Evolutionary conservation across 2,329 filamentous ascomycete species (phyloP).

Genomic region (Botrytis galanthina): DNA sequence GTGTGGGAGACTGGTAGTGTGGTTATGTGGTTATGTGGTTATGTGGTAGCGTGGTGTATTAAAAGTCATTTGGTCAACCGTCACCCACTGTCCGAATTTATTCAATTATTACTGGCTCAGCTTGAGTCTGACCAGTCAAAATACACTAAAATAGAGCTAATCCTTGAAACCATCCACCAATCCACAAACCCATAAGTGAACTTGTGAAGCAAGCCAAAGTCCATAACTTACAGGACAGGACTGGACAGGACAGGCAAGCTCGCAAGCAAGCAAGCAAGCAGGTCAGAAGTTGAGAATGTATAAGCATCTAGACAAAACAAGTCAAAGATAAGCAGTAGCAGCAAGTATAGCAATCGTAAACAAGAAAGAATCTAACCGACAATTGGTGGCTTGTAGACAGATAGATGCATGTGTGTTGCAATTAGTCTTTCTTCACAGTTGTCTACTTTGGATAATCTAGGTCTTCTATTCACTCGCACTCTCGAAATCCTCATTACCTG

Average conservation of each 20-base stretch:
- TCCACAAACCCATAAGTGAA: neutral
- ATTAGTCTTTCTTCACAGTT: neutral
- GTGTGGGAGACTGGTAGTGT: neutral
- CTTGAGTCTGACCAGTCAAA: neutral
- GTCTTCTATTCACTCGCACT: neutral
- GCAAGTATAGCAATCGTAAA: neutral
- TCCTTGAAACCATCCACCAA: neutral
- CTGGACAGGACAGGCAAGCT: too few relatives aligned
- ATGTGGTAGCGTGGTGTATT: neutral
- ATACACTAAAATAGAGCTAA: conserved; percentile 4
- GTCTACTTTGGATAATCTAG: neutral
- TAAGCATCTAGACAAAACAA: neutral
- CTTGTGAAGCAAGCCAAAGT: neutral
- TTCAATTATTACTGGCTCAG: neutral
- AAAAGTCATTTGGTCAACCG: neutral
- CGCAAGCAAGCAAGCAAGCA: neutral
- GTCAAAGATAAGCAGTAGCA: neutral
- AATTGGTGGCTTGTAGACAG: neutral
- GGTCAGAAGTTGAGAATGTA: neutral
- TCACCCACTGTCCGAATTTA: neutral
- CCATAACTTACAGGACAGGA: neutral
- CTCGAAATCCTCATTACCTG: neutral
- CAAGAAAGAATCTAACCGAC: neutral
- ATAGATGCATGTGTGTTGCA: neutral
- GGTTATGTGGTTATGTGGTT: neutral